Conservation (phyloP, 441 rosid species). For the Oxalis stricta region DNA sequence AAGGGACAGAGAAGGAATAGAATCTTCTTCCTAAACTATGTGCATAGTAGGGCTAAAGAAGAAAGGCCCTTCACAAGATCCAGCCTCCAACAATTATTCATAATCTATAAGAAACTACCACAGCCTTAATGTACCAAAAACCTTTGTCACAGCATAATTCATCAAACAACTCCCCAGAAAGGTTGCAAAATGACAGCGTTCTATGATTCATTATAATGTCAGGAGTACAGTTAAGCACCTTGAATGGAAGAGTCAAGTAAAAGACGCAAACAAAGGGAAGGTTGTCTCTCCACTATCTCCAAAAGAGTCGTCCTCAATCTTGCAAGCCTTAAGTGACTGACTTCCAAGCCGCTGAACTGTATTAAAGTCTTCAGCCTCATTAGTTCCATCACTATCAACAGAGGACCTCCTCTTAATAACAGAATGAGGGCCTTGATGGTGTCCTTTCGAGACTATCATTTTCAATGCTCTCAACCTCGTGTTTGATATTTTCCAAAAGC, state of each 20-base stretch:
- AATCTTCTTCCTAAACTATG: too few species aligned
- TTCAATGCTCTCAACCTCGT: conserved; percentile 60
- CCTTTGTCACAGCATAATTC: too few species aligned
- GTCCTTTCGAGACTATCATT: conserved; percentile 33
- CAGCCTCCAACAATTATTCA: too few species aligned
- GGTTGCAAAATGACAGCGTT: too few species aligned
- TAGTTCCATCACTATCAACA: conserved; percentile 23
- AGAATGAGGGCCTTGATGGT: conserved; percentile 24
- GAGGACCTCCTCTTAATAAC: conserved; percentile 40
- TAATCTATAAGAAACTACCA: neutral
- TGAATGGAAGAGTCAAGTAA: conserved; percentile 82
- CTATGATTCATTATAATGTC: neutral
- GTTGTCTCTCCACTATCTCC: conserved; percentile 60
- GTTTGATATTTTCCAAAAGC: conserved; percentile 86
- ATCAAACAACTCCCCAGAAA: too few species aligned
- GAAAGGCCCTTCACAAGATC: too few species aligned
- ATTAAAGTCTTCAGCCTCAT: conserved; percentile 32
- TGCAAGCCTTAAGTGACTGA: conserved; percentile 63
- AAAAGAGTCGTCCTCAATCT: conserved; percentile 68
- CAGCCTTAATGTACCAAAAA: neutral
- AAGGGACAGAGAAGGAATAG: too few species aligned
- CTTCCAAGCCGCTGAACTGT: conserved; percentile 39
- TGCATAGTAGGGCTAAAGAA: too few species aligned
- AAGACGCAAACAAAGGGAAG: conserved; percentile 67
- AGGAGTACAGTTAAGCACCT: conserved; percentile 31